A percentile compares a stretch with the other conserved stretches of the same genome.
These are phyloP conservation scores for Yamadazyma atlantica DNA, from an alignment of 1,139 yeast species.

Conservation along the genomic window DNA sequence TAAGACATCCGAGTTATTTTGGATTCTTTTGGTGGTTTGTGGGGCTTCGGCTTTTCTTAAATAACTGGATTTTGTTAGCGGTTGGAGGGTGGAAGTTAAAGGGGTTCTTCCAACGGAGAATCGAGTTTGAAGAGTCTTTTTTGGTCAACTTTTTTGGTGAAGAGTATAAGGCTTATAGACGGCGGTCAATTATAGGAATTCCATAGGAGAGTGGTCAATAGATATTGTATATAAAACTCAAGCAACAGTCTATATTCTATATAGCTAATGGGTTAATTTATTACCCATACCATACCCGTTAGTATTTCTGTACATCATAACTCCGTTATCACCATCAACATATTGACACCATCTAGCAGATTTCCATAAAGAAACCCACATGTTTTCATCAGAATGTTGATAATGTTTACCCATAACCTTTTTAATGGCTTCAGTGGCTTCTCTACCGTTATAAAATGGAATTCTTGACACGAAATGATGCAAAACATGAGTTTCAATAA, in stretches of 20 bases:
- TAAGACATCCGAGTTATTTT: conserved; percentile 87
- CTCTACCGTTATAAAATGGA: conserved; percentile 63
- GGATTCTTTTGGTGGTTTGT: conserved; percentile 95
- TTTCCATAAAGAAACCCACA: conserved; percentile 61
- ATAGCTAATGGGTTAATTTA: conserved; percentile 7
- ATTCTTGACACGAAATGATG: conserved; percentile 64
- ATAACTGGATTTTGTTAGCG: conserved; percentile 42
- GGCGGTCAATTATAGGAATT: conserved; percentile 54
- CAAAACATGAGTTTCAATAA: conserved; percentile 63
- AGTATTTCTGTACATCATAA: conserved; percentile 58
- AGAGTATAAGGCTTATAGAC: conserved; percentile 55
- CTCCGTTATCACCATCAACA: conserved; percentile 62
- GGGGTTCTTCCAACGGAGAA: conserved; percentile 67
- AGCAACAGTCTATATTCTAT: conserved; percentile 2
- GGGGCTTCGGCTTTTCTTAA: conserved; percentile 72
- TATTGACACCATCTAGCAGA: conserved; percentile 56
- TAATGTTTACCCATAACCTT: conserved; percentile 63
- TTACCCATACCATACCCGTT: conserved; percentile 44
- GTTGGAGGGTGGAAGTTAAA: conserved; percentile 45
- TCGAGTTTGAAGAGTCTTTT: conserved; percentile 65
- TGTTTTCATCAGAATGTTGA: conserved; percentile 51
- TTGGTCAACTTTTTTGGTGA: conserved; percentile 68
- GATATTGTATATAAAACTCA: conserved; percentile 4
- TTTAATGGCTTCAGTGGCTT: conserved; percentile 57
- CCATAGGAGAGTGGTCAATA: conserved; percentile 48